These are phyloP conservation scores for Aegilops tauschii DNA, from an alignment of 176 grass and related monocot species.

Conservation along the genomic window DNA sequence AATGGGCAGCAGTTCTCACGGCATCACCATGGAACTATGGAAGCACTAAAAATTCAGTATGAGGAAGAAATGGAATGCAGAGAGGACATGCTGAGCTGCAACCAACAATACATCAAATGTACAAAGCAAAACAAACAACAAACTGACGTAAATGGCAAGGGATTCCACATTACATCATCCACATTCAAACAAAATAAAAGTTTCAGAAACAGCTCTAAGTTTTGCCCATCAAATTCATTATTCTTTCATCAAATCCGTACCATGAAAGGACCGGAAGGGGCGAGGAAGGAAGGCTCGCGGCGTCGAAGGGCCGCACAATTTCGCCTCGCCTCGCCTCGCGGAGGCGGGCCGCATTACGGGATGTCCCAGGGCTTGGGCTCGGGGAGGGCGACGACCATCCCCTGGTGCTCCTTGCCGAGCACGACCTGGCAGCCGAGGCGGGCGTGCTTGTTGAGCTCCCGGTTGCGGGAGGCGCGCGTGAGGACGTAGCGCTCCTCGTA, in stretches of 20 bases:
- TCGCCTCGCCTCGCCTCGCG: background rate
- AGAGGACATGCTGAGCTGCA: background rate
- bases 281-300: background rate
- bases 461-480: conserved; percentile 68
- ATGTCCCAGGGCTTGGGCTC: conserved; percentile 95
- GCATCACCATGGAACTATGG: background rate
- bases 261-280: conserved; percentile 8
- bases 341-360: conserved; percentile 47
- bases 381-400: conserved; percentile 87
- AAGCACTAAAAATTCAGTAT: background rate
- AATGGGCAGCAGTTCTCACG: background rate
- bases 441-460: conserved; percentile 87
- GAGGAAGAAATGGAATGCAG: background rate
- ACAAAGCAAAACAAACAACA: conserved; percentile 16
- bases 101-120: conserved; percentile 1
- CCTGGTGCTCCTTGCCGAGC: conserved; percentile 73
- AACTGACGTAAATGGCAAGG: conserved; percentile 19
- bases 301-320: conserved; percentile 15
- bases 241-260: conserved; percentile 40
- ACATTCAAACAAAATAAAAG: conserved; percentile 24
- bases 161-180: conserved; percentile 53
- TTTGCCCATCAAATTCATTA: conserved; percentile 52
- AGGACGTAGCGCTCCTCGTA: conserved; percentile 85
- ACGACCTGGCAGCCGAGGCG: conserved; percentile 92
- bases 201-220: conserved; percentile 27